Evolutionary conservation across 495 filamentous ascomycete species (phyloP).

Genomic region (Trichoderma orchidacearum): DNA sequence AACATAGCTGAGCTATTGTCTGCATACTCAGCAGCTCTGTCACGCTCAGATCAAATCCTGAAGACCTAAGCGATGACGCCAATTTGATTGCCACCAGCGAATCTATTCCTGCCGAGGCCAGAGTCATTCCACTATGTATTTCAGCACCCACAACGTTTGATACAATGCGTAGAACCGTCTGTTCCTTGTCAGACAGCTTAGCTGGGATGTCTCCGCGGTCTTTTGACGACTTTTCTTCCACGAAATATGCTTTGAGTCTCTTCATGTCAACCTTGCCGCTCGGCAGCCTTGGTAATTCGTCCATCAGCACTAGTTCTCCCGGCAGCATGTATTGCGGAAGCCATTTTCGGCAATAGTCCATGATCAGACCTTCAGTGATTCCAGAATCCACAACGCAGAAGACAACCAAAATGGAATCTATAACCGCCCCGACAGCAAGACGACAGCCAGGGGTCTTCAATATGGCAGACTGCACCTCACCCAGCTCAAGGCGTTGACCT

Average conservation of each 20-base stretch:
- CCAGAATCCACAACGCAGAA: constrained; percentile 42
- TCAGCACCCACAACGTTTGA: constrained; percentile 26
- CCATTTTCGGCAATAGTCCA: constrained; percentile 50
- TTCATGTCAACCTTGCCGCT: constrained; percentile 70
- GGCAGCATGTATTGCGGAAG: constrained; percentile 71
- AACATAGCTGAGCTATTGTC: constrained; percentile 13
- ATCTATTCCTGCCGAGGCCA: constrained; percentile 51
- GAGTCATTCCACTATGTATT: constrained; percentile 21
- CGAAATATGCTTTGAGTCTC: constrained; percentile 39
- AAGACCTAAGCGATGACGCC: constrained; percentile 39
- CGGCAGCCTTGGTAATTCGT: constrained; percentile 52
- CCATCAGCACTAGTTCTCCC: constrained; percentile 45
- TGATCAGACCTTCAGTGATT: constrained; percentile 21
- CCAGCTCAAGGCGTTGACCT: constrained; percentile 72
- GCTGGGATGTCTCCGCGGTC: neutral
- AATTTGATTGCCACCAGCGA: constrained; percentile 59
- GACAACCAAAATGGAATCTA: constrained; percentile 45
- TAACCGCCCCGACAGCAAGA: constrained; percentile 44
- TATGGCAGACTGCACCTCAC: constrained; percentile 64
- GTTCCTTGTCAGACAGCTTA: neutral
- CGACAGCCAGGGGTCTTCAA: constrained; percentile 36
- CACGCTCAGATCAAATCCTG: constrained; percentile 37
- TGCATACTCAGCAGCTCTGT: constrained; percentile 41
- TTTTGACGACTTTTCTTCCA: neutral
- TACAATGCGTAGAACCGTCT: neutral